Evolutionary conservation across 345 rosid genomes (phyloP).

Genomic region (Gossypium stocksii): DNA sequence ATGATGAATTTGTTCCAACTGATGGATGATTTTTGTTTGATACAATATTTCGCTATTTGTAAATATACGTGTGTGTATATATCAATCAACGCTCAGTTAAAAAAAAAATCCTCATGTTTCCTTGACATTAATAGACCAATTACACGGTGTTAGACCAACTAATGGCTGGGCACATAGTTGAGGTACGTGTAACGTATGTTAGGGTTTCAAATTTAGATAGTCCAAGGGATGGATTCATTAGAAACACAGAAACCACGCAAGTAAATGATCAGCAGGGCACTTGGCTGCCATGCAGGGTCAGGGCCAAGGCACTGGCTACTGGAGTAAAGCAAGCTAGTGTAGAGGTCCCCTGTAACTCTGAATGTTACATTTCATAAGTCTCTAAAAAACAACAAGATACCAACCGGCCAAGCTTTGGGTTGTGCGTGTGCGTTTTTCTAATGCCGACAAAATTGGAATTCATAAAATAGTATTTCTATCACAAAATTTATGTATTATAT

Average conservation of each 20-base stretch:
- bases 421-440: neutral
- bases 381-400: neutral
- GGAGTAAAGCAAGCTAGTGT: no score
- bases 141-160: no score
- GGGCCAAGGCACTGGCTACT: neutral
- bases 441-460: conserved; percentile 21
- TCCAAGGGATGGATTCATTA: neutral
- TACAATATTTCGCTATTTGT: neutral
- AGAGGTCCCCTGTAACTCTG: conserved; percentile 16
- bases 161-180: no score
- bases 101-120: no score
- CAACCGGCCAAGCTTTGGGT: neutral
- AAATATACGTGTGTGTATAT: no score
- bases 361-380: conserved; percentile 18
- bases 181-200: no score
- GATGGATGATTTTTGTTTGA: neutral
- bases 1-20: neutral
- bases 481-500: no score
- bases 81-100: no score
- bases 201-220: no score
- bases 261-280: conserved; percentile 9
- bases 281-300: neutral
- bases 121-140: no score
- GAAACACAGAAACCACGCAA: conserved; percentile 21
- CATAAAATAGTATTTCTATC: neutral